phyloP scores from a whole-genome alignment of 2,329 filamentous ascomycete species.

The Pseudopyrenochaeta lycopersici region DNA sequence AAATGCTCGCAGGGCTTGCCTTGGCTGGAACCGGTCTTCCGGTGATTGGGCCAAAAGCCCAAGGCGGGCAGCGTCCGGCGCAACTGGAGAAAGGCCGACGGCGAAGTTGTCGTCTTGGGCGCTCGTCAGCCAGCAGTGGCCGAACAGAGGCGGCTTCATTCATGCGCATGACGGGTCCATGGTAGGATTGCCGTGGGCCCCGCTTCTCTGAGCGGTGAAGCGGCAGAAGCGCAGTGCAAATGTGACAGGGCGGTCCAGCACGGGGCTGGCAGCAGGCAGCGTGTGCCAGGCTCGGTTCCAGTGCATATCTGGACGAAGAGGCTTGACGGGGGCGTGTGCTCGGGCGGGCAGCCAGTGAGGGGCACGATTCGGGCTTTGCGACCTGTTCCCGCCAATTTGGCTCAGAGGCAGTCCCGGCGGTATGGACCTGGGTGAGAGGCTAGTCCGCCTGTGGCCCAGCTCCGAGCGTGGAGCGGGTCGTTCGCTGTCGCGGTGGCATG shows the following conservation, averaged over 20 bases:
- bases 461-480: constrained; percentile 19
- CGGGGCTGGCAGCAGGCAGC: neutral
- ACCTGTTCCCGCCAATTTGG: constrained; percentile 25
- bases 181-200: neutral
- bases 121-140: constrained; percentile 5
- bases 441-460: constrained; percentile 19
- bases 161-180: constrained; percentile 4
- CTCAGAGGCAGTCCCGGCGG: constrained; percentile 21
- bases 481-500: constrained; percentile 21
- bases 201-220: neutral
- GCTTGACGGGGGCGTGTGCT: constrained; percentile 9
- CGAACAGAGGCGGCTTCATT: neutral
- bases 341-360: constrained; percentile 9
- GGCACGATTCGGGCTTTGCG: neutral
- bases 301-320: neutral
- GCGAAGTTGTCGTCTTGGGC: neutral
- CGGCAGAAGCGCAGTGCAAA: neutral
- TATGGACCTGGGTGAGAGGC: constrained; percentile 27
- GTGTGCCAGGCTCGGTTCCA: neutral
- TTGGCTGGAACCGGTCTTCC: constrained; percentile 14
- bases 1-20: constrained; percentile 13
- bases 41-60: constrained; percentile 1
- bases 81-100: neutral
- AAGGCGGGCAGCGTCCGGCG: neutral
- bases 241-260: neutral